Base-by-base conservation (phyloP, 352 stramenopile species). In the Pythium grandisporangium region DNA sequence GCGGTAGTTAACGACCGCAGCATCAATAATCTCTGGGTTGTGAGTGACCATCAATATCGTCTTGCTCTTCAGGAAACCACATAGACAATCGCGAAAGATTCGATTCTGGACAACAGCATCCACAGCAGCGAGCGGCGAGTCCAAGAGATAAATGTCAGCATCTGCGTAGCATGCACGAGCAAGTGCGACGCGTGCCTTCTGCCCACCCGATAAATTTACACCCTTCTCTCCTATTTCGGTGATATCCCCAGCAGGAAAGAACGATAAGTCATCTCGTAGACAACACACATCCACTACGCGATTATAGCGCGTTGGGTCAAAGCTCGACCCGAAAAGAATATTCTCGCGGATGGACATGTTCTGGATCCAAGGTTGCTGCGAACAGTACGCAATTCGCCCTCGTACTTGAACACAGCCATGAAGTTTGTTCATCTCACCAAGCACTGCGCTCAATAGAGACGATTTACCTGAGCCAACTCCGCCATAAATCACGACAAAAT, bases 221-320 rank as follows among this genome's bases (percentile, higher is more conserved):
- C 95, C 95, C 21, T 93, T 95, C 55, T 98, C 86, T 6, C 93
- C 95, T 51, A 98, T 98, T 57, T 98, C 92, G 0, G 90, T 98
- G 47, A 60, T 22, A 54, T 99, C 94, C 6, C 87, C 83, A 0
- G 47, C 66, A 6, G 83, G 66, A 14, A 98, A 62, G 8, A 79
- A 46, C 6, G 63, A 58, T 5, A 98, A 55, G 51, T 98, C 94
- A 30, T 75, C 66, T 6, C 65, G 40, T 16, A 98, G 55, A 7
- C 74, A 79, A 53, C 89, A 98, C 6, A 70, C 71, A 37, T 78
- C 51, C 6, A 96, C 29, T 16, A 88, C 71, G 8, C 44, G 47
- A 7, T 69, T 46, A 42, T 87, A 91, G 42, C 59, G 66, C 6
- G 53, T 55, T 20, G 43, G 39, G 25, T 87, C 58, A 21, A 62